Conservation (phyloP, 176 grass and related monocot species). For the Rhynchospora tenuis region DNA sequence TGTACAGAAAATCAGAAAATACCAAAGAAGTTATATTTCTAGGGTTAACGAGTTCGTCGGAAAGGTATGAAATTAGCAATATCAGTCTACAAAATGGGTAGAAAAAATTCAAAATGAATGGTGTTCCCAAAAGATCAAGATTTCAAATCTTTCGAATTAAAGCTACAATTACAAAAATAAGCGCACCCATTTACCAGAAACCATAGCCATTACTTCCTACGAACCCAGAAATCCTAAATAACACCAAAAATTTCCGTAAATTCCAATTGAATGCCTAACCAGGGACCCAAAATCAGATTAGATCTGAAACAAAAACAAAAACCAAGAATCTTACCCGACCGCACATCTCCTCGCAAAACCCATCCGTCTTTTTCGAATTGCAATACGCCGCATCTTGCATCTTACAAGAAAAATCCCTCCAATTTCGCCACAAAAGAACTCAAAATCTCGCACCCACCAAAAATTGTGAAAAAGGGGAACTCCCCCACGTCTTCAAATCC, state of each 20-base stretch:
- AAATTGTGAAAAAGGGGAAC: not conserved
- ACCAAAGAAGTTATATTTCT: not conserved
- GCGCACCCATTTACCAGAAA: not conserved
- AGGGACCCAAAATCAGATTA: constrained; percentile 23
- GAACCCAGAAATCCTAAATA: not conserved
- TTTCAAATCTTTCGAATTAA: not conserved
- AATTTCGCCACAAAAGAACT: not conserved
- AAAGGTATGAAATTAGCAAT: not conserved
- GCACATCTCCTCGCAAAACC: constrained; percentile 70
- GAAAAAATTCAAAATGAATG: not conserved
- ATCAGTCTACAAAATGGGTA: not conserved
- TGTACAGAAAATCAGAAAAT: not conserved
- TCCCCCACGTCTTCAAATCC: not conserved
- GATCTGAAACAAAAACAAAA: not conserved
- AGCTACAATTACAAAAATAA: not conserved
- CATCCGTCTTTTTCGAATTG: constrained; percentile 84
- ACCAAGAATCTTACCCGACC: constrained; percentile 44
- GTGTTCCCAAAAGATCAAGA: not conserved
- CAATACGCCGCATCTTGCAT: constrained; percentile 61
- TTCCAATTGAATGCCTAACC: constrained; percentile 17
- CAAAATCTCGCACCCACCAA: not conserved
- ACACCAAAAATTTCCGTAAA: not conserved
- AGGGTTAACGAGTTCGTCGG: not conserved
- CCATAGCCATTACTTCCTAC: not conserved
- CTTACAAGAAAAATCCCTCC: not conserved